Base-by-base conservation (phyloP, 768 basidiomycete genomes). In the Lentinula lateritia region DNA sequence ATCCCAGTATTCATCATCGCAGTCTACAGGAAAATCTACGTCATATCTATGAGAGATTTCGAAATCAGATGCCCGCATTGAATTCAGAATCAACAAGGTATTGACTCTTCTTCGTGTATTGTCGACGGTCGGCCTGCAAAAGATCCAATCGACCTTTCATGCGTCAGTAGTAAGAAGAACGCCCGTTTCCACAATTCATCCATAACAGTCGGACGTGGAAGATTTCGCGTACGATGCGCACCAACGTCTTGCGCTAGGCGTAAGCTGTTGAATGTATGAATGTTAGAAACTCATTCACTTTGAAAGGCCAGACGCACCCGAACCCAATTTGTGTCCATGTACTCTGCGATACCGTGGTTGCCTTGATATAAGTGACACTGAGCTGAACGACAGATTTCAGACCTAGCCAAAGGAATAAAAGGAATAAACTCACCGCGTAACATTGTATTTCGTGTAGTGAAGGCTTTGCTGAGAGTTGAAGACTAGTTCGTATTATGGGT, bases 201-300 rank as follows among this genome's bases (percentile, higher is more conserved):
- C 64, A 92, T 87, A 6, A 76, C 72, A 10, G 74, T 79, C 10
- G 77, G 78, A 62, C n/a, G 69, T 56, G 63, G 71, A 32, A 69
- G 63, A 12, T 68, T 64, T 57, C 73, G 75, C 34, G 80, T 72
- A 61, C 76, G 70, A 71, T 93, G 92, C 1, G 84, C 87, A 34
- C 92, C 86, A 42, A 91, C 83, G 64, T 94, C 91, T 68, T 91
- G 86, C 0, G 86, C 83, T 53, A 87, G 75, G 3, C 90, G 85
- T 36, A 93, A 71, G 9, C 46, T 48, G 20, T 48, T 48, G 46
- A 48, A 48, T 48, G 46, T 20, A 12, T 20, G 12, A 7, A 48
- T 23, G 20, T 20, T 10, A 20, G 16, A 20, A 23, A 9, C 9
- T 39, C 38, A 16, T 85, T 87, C 41, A 87, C 8, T 23, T 5